Evolutionary conservation across 331 rosid genomes (phyloP).

Genomic region (Erythrophleum ivorense): DNA sequence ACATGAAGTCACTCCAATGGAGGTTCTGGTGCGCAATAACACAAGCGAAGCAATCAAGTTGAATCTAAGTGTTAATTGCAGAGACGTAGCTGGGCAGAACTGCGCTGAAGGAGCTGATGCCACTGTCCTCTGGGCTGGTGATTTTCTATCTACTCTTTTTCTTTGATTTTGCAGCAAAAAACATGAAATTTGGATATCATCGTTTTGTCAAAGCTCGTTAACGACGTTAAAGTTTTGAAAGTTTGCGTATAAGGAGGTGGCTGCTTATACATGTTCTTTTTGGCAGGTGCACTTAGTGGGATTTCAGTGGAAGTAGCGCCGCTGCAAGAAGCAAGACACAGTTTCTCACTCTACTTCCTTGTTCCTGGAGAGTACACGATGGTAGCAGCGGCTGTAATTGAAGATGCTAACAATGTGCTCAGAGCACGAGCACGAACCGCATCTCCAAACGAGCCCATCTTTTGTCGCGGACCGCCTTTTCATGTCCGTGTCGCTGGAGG

Average conservation of each 20-base stretch:
- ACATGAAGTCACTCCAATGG: constrained; percentile 81
- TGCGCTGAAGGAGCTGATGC: constrained; percentile 79
- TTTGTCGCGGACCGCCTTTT: constrained; percentile 94
- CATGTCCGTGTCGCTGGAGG: constrained; percentile 71
- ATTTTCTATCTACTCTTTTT: constrained; percentile 33
- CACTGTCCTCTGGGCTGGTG: constrained; percentile 88
- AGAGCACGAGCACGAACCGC: constrained; percentile 79
- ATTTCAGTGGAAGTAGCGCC: constrained; percentile 78
- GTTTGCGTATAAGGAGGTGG: no score
- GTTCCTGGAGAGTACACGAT: constrained; percentile 89
- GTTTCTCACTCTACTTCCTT: constrained; percentile 84
- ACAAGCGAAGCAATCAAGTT: constrained; percentile 80
- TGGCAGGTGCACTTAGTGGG: constrained; percentile 81
- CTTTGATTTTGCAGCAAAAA: not conserved
- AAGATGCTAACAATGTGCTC: constrained; percentile 78
- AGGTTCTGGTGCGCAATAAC: constrained; percentile 84
- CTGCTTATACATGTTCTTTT: no score
- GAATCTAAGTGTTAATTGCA: constrained; percentile 76
- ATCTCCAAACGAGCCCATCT: constrained; percentile 74
- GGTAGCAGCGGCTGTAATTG: constrained; percentile 75
- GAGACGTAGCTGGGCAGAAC: constrained; percentile 91
- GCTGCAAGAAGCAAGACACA: constrained; percentile 65
- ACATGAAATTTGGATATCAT: constrained; percentile 13
- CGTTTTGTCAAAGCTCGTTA: no score
- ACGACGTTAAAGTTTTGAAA: no score